Conservation (phyloP, 177 flowering plant genomes). For the Vitis hybrid region DNA sequence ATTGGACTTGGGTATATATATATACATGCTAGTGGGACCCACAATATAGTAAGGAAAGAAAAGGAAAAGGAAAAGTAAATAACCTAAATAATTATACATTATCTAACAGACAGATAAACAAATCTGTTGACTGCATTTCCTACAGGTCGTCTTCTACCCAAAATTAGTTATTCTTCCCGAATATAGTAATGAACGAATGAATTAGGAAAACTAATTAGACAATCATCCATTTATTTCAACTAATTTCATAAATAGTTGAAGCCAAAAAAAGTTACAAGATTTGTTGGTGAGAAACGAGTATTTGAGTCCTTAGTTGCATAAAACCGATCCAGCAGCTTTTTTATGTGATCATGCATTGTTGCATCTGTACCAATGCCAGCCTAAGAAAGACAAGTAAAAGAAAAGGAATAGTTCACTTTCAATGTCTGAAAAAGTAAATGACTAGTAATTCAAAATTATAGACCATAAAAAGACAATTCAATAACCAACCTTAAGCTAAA, state of each 20-base stretch:
- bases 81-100: too few relatives aligned
- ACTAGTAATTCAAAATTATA: neutral
- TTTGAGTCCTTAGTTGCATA: conserved; percentile 90
- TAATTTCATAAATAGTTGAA: neutral
- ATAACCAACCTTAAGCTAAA: neutral
- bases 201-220: neutral
- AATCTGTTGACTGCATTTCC: too few relatives aligned
- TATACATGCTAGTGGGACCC: too few relatives aligned
- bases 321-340: conserved; percentile 91
- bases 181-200: neutral
- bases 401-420: neutral
- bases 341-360: conserved; percentile 99
- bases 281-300: conserved; percentile 89
- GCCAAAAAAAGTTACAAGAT: conserved; percentile 49
- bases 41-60: too few relatives aligned
- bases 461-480: neutral
- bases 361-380: conserved; percentile 99
- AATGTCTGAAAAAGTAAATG: neutral
- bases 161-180: too few relatives aligned
- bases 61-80: too few relatives aligned
- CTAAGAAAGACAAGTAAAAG: conserved; percentile 32
- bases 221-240: neutral
- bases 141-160: too few relatives aligned
- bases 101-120: too few relatives aligned
- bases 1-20: too few relatives aligned